These are phyloP conservation scores for Euphorbia corollata DNA, from an alignment of 441 rosid species.

Conservation along the genomic window DNA sequence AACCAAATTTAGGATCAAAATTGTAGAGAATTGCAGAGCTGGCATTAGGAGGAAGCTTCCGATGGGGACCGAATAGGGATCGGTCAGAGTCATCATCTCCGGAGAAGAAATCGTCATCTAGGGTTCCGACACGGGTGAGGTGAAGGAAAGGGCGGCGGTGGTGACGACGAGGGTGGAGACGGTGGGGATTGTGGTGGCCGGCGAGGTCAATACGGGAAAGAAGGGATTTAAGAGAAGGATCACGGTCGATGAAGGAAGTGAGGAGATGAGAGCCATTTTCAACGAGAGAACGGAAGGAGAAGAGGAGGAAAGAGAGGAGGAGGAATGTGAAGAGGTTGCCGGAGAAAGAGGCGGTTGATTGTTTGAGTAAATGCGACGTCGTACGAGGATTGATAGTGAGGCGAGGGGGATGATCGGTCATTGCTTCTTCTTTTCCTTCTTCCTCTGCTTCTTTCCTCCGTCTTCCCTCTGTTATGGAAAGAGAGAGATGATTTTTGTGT, in stretches of 20 bases:
- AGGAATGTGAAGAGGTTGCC: slow-evolving; percentile 49
- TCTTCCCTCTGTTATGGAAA: neutral
- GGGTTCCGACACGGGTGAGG: slow-evolving; percentile 72
- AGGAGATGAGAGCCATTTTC: slow-evolving; percentile 57
- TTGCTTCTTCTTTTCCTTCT: slow-evolving; percentile 17
- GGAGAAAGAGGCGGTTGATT: slow-evolving; percentile 41
- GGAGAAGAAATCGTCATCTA: slow-evolving; percentile 80
- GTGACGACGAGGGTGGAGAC: slow-evolving; percentile 24
- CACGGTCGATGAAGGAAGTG: slow-evolving; percentile 70
- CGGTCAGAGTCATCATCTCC: slow-evolving; percentile 53
- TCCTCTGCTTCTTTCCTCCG: too few relatives aligned
- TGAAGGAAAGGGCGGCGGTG: slow-evolving; percentile 75
- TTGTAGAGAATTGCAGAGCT: slow-evolving; percentile 44
- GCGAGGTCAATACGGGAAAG: slow-evolving; percentile 72
- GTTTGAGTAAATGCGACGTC: slow-evolving; percentile 50
- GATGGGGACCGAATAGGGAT: slow-evolving; percentile 31
- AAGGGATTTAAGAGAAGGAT: slow-evolving; percentile 72
- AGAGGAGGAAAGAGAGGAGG: slow-evolving; percentile 63
- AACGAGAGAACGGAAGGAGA: slow-evolving; percentile 70
- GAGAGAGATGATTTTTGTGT: neutral
- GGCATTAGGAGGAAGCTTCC: slow-evolving; percentile 43
- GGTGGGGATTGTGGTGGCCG: slow-evolving; percentile 23
- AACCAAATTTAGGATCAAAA: slow-evolving; percentile 47
- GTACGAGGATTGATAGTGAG: slow-evolving; percentile 38
- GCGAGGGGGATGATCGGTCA: slow-evolving; percentile 61